These are phyloP conservation scores for Baorangia bicolor DNA, from an alignment of 768 basidiomycete genomes.

Conservation along the genomic window DNA sequence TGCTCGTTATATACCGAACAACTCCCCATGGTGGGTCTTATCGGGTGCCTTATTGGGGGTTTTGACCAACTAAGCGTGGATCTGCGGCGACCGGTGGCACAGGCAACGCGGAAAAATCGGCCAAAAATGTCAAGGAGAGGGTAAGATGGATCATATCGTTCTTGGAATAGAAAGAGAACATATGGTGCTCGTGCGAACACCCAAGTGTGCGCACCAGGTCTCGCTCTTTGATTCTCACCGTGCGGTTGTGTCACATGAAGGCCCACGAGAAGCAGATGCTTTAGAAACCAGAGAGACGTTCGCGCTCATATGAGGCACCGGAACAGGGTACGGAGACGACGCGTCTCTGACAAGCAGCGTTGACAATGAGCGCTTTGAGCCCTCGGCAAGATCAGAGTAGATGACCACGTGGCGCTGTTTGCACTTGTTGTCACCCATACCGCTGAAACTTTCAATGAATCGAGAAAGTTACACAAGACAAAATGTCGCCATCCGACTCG, in stretches of 20 bases:
- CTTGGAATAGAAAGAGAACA: conserved; percentile 2
- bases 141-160: background rate
- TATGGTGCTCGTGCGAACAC: background rate
- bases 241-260: background rate
- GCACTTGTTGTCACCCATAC: conserved; percentile 13
- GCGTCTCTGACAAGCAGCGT: too few relatives aligned
- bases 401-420: conserved; percentile 13
- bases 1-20: conserved; percentile 10
- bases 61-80: background rate
- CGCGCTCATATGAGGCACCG: too few relatives aligned
- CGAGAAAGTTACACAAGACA: conserved; percentile 17
- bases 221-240: background rate
- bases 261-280: too few relatives aligned
- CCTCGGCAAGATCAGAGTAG: too few relatives aligned
- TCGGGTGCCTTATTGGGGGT: background rate
- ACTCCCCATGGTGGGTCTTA: background rate
- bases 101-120: background rate
- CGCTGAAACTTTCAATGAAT: conserved; percentile 7
- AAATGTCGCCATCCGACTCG: conserved; percentile 72
- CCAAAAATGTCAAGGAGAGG: background rate
- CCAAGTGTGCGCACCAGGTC: background rate
- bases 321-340: too few relatives aligned
- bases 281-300: too few relatives aligned
- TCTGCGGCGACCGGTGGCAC: background rate
- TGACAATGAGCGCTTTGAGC: too few relatives aligned